Conservation (phyloP, 78 protist genomes). For the Andalucia godoyi region DNA sequence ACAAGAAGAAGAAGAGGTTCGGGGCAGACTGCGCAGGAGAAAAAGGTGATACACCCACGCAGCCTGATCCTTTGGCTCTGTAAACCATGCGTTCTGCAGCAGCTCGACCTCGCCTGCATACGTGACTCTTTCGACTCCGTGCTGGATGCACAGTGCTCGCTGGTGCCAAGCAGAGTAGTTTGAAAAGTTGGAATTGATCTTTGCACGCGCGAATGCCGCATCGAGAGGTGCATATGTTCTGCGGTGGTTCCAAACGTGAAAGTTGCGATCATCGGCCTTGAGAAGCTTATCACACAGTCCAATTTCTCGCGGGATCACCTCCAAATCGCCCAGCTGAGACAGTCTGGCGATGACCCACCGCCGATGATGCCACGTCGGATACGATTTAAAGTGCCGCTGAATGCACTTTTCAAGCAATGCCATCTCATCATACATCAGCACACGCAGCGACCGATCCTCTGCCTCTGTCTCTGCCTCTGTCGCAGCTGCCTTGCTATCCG, state of each 20-base stretch:
- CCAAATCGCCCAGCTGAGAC: not conserved
- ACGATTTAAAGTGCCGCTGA: slow-evolving; percentile 17
- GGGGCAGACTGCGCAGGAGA: slow-evolving; percentile 36
- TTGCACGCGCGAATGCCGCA: slow-evolving; percentile 44
- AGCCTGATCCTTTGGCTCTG: slow-evolving; percentile 83
- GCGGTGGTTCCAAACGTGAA: slow-evolving; percentile 34
- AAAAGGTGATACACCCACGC: slow-evolving; percentile 83
- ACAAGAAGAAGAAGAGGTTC: no score
- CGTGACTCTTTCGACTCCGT: not conserved
- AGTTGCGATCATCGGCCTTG: slow-evolving; percentile 72
- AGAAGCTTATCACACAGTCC: slow-evolving; percentile 38
- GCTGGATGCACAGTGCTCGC: slow-evolving; percentile 19
- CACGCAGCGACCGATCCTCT: not conserved
- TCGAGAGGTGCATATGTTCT: not conserved
- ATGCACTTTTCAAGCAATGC: not conserved
- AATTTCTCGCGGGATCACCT: slow-evolving; percentile 45
- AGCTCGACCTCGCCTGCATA: slow-evolving; percentile 47
- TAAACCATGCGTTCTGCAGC: slow-evolving; percentile 61
- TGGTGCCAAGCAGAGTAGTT: slow-evolving; percentile 93
- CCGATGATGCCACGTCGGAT: slow-evolving; percentile 44
- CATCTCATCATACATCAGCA: slow-evolving; percentile 10
- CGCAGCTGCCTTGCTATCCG: not conserved
- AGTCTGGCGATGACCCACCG: not conserved
- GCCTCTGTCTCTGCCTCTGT: not conserved
- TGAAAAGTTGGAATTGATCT: slow-evolving; percentile 64